Evolutionary conservation across 2,329 filamentous ascomycete species (phyloP).

Genomic region (Balansia obtecta): DNA sequence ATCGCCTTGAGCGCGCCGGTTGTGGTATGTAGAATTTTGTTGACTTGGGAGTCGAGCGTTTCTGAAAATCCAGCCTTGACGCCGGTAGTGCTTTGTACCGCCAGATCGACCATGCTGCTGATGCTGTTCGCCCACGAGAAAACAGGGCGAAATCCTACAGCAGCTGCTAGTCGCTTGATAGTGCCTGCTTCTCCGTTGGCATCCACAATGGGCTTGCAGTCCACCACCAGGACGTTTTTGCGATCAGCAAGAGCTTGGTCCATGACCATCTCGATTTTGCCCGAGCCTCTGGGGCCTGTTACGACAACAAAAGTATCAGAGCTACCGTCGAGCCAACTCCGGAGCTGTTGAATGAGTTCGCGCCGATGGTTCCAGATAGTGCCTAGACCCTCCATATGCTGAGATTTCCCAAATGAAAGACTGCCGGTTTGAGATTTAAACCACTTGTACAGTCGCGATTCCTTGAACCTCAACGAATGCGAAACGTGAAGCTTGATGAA

Average conservation of each 20-base stretch:
- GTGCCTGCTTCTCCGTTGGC: conserved; percentile 78
- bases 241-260: conserved; percentile 70
- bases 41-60: conserved; percentile 76
- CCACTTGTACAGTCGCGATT: conserved; percentile 69
- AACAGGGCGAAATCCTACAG: conserved; percentile 83
- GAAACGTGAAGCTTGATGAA: conserved; percentile 86
- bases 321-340: conserved; percentile 77
- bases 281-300: conserved; percentile 82
- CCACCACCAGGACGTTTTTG: conserved; percentile 69
- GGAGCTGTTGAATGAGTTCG: conserved; percentile 68
- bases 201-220: conserved; percentile 89
- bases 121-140: conserved; percentile 96
- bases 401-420: conserved; percentile 48
- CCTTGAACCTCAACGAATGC: conserved; percentile 58
- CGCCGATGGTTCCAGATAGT: conserved; percentile 84
- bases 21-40: conserved; percentile 81
- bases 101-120: conserved; percentile 83
- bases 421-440: conserved; percentile 52
- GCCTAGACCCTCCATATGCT: conserved; percentile 56
- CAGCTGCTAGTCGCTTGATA: conserved; percentile 65
- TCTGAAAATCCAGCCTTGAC: conserved; percentile 92
- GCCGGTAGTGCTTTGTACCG: conserved; percentile 85
- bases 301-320: conserved; percentile 88
- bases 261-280: conserved; percentile 77
- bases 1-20: conserved; percentile 67